Conservation (phyloP, 2,329 filamentous ascomycete genomes). For the Proliferodiscus dingleyae region DNA sequence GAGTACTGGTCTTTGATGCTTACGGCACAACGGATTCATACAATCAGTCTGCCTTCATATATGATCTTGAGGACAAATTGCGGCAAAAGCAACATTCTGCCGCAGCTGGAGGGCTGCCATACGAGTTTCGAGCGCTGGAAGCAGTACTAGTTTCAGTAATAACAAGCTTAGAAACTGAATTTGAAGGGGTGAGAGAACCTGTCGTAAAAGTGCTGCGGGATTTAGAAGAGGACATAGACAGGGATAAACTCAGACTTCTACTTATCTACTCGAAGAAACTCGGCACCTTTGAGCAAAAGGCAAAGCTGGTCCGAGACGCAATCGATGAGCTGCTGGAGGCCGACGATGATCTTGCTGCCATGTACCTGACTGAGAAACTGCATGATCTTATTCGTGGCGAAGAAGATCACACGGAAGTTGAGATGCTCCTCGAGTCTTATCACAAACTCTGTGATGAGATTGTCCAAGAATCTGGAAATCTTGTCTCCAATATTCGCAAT, state of each 20-base stretch:
- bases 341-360: constrained; percentile 87
- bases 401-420: constrained; percentile 91
- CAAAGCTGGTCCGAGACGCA: constrained; percentile 85
- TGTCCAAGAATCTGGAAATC: constrained; percentile 86
- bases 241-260: constrained; percentile 85
- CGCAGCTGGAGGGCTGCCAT: constrained; percentile 66
- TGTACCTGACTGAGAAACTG: constrained; percentile 91
- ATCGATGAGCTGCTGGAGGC: constrained; percentile 94
- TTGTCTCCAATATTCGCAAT: constrained; percentile 92
- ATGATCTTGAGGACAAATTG: constrained; percentile 89
- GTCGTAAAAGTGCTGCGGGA: constrained; percentile 85
- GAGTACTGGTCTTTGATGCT: constrained; percentile 91
- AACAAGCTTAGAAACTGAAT: constrained; percentile 85
- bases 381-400: constrained; percentile 67
- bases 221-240: constrained; percentile 92
- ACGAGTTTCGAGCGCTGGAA: constrained; percentile 94
- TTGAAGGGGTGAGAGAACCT: constrained; percentile 87
- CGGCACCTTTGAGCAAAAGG: constrained; percentile 96
- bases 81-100: constrained; percentile 66
- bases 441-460: constrained; percentile 98
- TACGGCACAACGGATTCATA: constrained; percentile 94
- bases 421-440: constrained; percentile 95
- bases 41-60: constrained; percentile 95
- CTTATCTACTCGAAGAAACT: constrained; percentile 93
- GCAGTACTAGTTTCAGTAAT: constrained; percentile 93